Evolutionary conservation across 441 rosid species (phyloP).

Genomic region (Eruca vesicaria): DNA sequence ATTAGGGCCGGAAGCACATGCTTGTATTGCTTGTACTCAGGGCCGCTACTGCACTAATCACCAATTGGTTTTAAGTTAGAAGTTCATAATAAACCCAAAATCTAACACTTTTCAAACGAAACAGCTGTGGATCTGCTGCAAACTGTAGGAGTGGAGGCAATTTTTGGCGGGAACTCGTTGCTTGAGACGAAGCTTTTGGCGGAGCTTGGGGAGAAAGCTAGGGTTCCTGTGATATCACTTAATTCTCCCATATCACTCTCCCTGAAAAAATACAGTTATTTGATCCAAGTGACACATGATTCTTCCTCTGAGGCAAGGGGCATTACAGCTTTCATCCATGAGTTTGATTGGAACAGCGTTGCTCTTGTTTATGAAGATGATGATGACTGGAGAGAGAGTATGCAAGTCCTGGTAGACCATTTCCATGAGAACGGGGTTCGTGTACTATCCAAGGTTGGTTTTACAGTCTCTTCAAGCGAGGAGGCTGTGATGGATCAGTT

Average conservation of each 20-base stretch:
- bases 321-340: slow-evolving; percentile 24
- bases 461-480: slow-evolving; percentile 22
- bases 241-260: slow-evolving; percentile 13
- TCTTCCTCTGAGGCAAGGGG: slow-evolving; percentile 35
- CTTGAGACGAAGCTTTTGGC: too few species aligned
- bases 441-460: slow-evolving; percentile 14
- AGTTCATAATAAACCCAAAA: too few species aligned
- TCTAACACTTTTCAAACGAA: slow-evolving; percentile 13
- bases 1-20: too few species aligned
- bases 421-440: slow-evolving; percentile 17
- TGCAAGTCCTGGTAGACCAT: slow-evolving; percentile 17
- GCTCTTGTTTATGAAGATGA: slow-evolving; percentile 35
- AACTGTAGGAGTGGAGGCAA: too few species aligned
- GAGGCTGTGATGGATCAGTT: slow-evolving; percentile 24
- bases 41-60: too few species aligned
- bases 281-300: slow-evolving; percentile 37
- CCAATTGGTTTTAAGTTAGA: slow-evolving; percentile 28
- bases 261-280: slow-evolving; percentile 18
- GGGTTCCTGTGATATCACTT: slow-evolving; percentile 42
- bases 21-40: too few species aligned
- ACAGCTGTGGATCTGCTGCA: too few species aligned
- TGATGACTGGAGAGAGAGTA: slow-evolving; percentile 25
- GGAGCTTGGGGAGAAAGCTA: too few species aligned
- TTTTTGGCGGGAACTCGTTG: slow-evolving; percentile 35
- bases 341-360: slow-evolving; percentile 35